These are phyloP conservation scores for Kwoniella shivajii DNA, from an alignment of 1,284 basidiomycete genomes.

Conservation along the genomic window DNA sequence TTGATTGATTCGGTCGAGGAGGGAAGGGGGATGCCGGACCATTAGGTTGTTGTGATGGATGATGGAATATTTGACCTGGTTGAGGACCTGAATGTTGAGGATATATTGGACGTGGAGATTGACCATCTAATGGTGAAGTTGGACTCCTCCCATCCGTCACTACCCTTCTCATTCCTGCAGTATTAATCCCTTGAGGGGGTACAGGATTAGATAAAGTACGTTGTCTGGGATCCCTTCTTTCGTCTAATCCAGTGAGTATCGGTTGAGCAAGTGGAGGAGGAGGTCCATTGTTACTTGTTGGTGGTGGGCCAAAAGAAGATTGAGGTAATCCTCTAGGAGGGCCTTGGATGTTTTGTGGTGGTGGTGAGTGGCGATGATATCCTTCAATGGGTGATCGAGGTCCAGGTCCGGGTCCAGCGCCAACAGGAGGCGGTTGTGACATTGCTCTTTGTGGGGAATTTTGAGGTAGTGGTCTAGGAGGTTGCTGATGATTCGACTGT, in stretches of 20 bases:
- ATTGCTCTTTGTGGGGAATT: conserved; percentile 16
- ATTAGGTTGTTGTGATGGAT: conserved; percentile 26
- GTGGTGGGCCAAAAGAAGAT: conserved; percentile 40
- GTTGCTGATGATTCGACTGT: conserved; percentile 5
- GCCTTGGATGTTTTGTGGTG: conserved; percentile 17
- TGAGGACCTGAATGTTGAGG: conserved; percentile 37
- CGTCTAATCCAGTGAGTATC: conserved; percentile 8
- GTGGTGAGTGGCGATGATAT: background rate
- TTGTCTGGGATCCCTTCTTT: conserved; percentile 18
- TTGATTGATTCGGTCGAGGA: conserved; percentile 11
- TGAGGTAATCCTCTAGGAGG: conserved; percentile 31
- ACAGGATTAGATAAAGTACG: conserved; percentile 29
- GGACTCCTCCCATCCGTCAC: conserved; percentile 43
- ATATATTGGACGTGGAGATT: conserved; percentile 7
- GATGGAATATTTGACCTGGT: conserved; percentile 49
- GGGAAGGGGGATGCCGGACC: conserved; percentile 17
- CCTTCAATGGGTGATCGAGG: conserved; percentile 5
- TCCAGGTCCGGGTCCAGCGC: conserved; percentile 9
- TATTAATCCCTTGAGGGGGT: conserved; percentile 10
- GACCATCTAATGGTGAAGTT: conserved; percentile 13
- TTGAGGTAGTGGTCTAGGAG: conserved; percentile 4
- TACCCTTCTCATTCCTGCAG: conserved; percentile 29
- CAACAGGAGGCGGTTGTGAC: conserved; percentile 20
- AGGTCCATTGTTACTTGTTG: conserved; percentile 12
- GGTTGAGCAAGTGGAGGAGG: conserved; percentile 3